Evolutionary conservation across 176 grass and related monocot genomes (phyloP), one percentile per base, ranked within the genome.

Genomic region (Avena atlantica): DNA sequence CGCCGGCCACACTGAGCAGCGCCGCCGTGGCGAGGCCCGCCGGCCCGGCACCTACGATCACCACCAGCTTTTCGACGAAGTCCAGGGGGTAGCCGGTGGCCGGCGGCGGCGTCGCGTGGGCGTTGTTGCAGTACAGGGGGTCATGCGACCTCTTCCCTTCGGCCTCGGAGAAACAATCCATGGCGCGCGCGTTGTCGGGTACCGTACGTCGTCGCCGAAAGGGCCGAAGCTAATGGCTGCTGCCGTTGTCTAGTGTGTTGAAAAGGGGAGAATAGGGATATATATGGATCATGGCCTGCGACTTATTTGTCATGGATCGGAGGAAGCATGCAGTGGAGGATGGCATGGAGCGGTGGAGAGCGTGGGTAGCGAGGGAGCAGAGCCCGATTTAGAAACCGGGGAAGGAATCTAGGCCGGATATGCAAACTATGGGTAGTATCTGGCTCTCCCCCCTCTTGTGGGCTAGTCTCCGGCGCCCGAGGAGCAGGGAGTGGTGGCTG

Each of bases 31-130:
- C 93, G 29, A 98, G 79, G 17, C 96, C 96, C 37, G 93, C 85
- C 6, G 96, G 96, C 8, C 96, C 96, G 0, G 90, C 92, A 8
- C 96, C 93, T 0, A 96, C 87, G n/a, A 98, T 92, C 40, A 98
- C 56, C 14, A 89, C 87, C 64, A 70, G 24, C 34, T 12, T 77
- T 0, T 8, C 65, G 23, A 50, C 8, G 59, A 21, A 12, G 20
- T 80, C 70, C 2, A 84, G 76, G 4, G 85, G 85, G 69, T 76
- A 75, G 4, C 89, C 89, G 9, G 84, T 83, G 9, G 65, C 63
- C 31, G 85, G 70, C n/a, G 51, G 56, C 47, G n/a, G 70, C n/a
- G 51, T 42, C 47, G n/a, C 84, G 36, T 81, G 12, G 4, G 15
- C 47, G 40, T 62, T 23, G 65, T 69, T 23, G 65, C 25, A 59